Conservation (phyloP, 1,139 yeast genomes). For the Torulaspora globosa region DNA sequence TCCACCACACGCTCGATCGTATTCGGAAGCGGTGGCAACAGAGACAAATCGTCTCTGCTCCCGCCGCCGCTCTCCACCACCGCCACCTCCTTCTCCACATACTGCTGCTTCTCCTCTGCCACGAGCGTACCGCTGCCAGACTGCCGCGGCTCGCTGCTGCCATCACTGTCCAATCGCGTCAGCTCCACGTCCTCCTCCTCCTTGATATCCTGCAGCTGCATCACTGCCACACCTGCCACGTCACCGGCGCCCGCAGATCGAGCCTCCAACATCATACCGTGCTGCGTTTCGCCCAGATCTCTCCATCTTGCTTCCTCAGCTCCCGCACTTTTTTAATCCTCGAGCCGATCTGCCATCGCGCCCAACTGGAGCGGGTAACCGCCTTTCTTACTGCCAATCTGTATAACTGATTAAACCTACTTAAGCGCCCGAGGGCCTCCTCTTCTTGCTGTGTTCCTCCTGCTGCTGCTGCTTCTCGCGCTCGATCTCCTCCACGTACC, state of each 20-base stretch:
- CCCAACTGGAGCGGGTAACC: not conserved
- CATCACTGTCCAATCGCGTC: conserved; percentile 7
- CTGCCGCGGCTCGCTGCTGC: conserved; percentile 1
- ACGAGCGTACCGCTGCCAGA: not conserved
- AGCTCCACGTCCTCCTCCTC: conserved; percentile 27
- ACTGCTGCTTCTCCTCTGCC: not conserved
- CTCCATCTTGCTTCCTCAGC: not conserved
- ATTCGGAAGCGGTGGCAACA: conserved; percentile 34
- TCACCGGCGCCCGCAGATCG: conserved; percentile 1
- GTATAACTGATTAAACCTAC: not conserved
- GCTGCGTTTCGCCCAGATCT: not conserved
- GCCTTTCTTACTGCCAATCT: not conserved
- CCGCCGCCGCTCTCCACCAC: conserved; percentile 4
- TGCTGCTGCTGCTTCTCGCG: conserved; percentile 70
- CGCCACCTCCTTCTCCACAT: not conserved
- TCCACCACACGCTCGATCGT: conserved; percentile 12
- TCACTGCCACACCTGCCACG: conserved; percentile 1
- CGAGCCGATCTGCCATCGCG: not conserved
- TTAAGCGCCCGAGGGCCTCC: conserved; percentile 31
- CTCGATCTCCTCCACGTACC: conserved; percentile 78
- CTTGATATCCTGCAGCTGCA: conserved; percentile 26
- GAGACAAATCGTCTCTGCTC: conserved; percentile 24
- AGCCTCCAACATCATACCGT: conserved; percentile 4
- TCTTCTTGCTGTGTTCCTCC: conserved; percentile 76
- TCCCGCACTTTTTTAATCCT: not conserved